A percentile compares a stretch with the other conserved stretches of the same genome.
Conservation (phyloP, 148 eudicot genomes). For the Chenopodium berlandieri region DNA sequence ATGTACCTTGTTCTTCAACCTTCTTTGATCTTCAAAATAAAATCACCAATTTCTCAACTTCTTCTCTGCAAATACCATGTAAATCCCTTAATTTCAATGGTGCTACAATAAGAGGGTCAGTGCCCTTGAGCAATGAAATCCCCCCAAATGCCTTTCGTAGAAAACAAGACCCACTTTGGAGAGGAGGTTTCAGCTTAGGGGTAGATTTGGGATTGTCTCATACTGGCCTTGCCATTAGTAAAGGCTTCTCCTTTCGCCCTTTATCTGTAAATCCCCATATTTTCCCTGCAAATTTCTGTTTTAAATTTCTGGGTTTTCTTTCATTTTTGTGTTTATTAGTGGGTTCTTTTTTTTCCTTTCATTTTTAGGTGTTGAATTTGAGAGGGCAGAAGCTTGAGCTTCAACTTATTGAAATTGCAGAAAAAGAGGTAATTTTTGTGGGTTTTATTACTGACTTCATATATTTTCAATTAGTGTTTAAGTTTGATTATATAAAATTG, state of each 20-base stretch:
- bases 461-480: neutral
- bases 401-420: slow-evolving; percentile 41
- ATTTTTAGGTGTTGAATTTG: slow-evolving; percentile 38
- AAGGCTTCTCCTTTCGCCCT: slow-evolving; percentile 69
- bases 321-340: neutral
- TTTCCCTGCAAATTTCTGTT: neutral
- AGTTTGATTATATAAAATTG: neutral
- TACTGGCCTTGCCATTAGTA: slow-evolving; percentile 68
- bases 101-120: slow-evolving; percentile 7
- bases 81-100: slow-evolving; percentile 2
- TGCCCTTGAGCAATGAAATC: slow-evolving; percentile 20
- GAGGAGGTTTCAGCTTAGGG: slow-evolving; percentile 69
- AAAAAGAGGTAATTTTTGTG: slow-evolving; percentile 32
- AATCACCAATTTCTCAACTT: neutral
- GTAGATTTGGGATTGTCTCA: slow-evolving; percentile 68
- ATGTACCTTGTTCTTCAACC: neutral
- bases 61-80: slow-evolving; percentile 5
- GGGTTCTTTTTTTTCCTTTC: neutral
- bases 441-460: neutral
- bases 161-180: slow-evolving; percentile 47
- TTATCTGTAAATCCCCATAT: slow-evolving; percentile 36
- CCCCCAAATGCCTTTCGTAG: slow-evolving; percentile 59
- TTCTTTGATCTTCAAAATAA: neutral
- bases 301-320: neutral
- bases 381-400: slow-evolving; percentile 44